These are phyloP conservation scores for Massarina eburnea DNA, from an alignment of 2,329 filamentous ascomycete genomes.

Conservation along the genomic window DNA sequence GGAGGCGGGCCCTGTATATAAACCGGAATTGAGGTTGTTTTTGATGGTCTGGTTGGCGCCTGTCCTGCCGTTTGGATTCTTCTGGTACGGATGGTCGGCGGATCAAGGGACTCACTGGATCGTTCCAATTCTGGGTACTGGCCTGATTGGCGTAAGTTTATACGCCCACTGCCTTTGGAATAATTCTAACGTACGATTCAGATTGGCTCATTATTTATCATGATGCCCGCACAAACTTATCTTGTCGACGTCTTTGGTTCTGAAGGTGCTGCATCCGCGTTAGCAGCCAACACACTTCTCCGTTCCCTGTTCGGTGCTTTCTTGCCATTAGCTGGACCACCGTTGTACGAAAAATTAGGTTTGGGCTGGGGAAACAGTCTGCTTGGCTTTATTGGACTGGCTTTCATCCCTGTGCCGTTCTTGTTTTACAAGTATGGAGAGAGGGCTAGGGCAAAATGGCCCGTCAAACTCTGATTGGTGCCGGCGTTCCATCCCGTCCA, in stretches of 20 bases:
- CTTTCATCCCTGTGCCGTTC: constrained; percentile 69
- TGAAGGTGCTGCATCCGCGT: constrained; percentile 32
- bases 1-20: constrained; percentile 2
- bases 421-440: constrained; percentile 70
- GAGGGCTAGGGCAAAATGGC: not conserved
- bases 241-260: constrained; percentile 38
- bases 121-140: constrained; percentile 41
- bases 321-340: constrained; percentile 20
- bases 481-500: too few species aligned
- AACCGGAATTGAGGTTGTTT: constrained; percentile 22
- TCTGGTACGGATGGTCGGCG: constrained; percentile 57
- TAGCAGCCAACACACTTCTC: constrained; percentile 32
- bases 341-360: constrained; percentile 22
- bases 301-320: constrained; percentile 21
- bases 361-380: constrained; percentile 44
- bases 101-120: constrained; percentile 56
- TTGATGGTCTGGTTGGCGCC: constrained; percentile 15
- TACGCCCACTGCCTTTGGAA: not conserved
- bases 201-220: constrained; percentile 14
- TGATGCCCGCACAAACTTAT: constrained; percentile 34
- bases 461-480: not conserved
- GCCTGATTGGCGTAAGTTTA: constrained; percentile 12
- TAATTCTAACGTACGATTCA: not conserved
- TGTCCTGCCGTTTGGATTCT: constrained; percentile 35
- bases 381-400: constrained; percentile 68